These are phyloP conservation scores for Tetrahymena borealis DNA, from an alignment of 73 alveolate genomes.

Conservation along the genomic window DNA sequence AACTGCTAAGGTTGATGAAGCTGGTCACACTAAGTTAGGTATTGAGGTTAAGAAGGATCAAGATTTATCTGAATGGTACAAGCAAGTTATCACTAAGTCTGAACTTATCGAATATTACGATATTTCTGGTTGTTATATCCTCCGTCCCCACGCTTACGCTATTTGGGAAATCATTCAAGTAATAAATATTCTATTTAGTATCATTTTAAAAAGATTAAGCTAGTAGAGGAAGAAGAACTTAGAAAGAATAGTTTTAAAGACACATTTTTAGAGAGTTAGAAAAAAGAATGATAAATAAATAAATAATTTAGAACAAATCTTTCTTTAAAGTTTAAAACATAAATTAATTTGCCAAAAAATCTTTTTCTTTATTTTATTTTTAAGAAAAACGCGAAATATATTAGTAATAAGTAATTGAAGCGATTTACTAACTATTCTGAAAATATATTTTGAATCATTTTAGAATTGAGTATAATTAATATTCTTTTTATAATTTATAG, in stretches of 20 bases:
- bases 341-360: too few relatives aligned
- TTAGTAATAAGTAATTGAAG: background rate
- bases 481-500: background rate
- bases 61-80: slow-evolving; percentile 94
- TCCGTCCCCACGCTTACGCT: slow-evolving; percentile 97
- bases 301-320: too few relatives aligned
- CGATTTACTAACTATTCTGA: background rate
- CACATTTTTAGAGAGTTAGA: too few relatives aligned
- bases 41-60: slow-evolving; percentile 76
- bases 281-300: too few relatives aligned
- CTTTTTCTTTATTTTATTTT: too few relatives aligned
- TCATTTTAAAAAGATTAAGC: background rate
- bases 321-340: too few relatives aligned
- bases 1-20: slow-evolving; percentile 51
- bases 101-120: slow-evolving; percentile 99
- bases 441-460: background rate
- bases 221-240: background rate
- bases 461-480: background rate
- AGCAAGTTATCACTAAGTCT: slow-evolving; percentile 91
- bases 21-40: slow-evolving; percentile 65
- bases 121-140: slow-evolving; percentile 95
- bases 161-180: slow-evolving; percentile 95
- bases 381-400: too few relatives aligned
- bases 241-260: background rate
- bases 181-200: background rate